Base-by-base conservation (phyloP, 495 filamentous ascomycete species). In the Aspergillus ellipticus region DNA sequence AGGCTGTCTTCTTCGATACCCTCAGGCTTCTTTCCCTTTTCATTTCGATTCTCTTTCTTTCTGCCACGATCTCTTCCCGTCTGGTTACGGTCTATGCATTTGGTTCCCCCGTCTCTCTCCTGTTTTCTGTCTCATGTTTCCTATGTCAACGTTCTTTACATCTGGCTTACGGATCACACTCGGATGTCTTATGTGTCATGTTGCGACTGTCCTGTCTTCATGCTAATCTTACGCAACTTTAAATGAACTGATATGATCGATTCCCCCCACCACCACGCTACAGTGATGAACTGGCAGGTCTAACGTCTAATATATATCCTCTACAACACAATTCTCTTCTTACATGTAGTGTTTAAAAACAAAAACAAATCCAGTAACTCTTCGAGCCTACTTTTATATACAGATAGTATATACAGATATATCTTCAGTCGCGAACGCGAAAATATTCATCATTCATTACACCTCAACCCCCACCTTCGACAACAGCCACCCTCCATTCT, bases 81-180 rank as follows among this genome's bases (percentile, higher is more conserved):
- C 55, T 59, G 42, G 50, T n/a, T 61, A 59, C 57, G 51, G 53
- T 48, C 26, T 59, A 45, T 56, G 28, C 57, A 55, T 60, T 28
- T 46, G 35, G 13, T 15, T 15, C 35, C 11, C 31, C 11, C 35
- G 35, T 39, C 35, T 39, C 33, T 37, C 35, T 39, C 35, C 13
- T n/a, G 35, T 39, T 39, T 3, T 28, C 24, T 39, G 10, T 39
- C 35, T 15, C 35, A 39, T 39, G 24, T 7, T 28, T 28, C 24
- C 8, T n/a, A 13, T 39, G 35, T 39, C 35, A 4, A 13, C 35
- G n/a, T 39, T 39, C 35, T 39, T 15, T 39, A 4, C 35, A 39
- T 39, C 2, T 39, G 35, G n/a, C 35, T 39, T 13, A 37, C 16
- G 28, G 3, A 42, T 51, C 42, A 49, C 31, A 21, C 50, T 37